Conservation (phyloP, 169 alveolate species). For the Nephromyces sp. region DNA sequence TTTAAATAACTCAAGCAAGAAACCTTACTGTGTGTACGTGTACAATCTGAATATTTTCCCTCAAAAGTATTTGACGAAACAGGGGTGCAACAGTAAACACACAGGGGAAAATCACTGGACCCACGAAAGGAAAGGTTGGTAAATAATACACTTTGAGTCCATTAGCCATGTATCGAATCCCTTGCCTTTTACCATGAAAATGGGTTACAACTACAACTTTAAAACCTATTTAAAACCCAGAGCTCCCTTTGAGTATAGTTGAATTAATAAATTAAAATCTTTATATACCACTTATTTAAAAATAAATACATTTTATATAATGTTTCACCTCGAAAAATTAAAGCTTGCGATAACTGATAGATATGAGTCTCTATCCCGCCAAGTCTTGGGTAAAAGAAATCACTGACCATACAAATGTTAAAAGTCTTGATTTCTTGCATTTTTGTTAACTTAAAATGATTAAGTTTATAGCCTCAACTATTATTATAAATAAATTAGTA, state of each 20-base stretch:
- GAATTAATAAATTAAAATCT: neutral
- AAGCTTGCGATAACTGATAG: constrained; percentile 83
- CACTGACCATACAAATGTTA: constrained; percentile 54
- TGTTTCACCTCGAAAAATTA: constrained; percentile 66
- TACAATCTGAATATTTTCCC: constrained; percentile 90
- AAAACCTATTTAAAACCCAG: constrained; percentile 64
- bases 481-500: too few species aligned
- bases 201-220: constrained; percentile 92
- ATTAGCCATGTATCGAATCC: constrained; percentile 90
- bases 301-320: neutral
- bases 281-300: too few species aligned
- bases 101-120: constrained; percentile 56
- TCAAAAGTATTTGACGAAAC: constrained; percentile 79
- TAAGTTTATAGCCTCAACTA: too few species aligned
- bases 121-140: constrained; percentile 74
- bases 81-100: constrained; percentile 40
- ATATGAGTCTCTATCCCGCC: constrained; percentile 99
- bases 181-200: constrained; percentile 77
- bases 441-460: too few species aligned
- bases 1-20: too few species aligned
- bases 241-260: neutral
- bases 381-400: constrained; percentile 52
- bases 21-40: constrained; percentile 79
- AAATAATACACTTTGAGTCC: constrained; percentile 95
- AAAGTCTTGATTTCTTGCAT: too few species aligned